phyloP scores from a whole-genome alignment of 345 rosid species.

The Aethionema arabicum region DNA sequence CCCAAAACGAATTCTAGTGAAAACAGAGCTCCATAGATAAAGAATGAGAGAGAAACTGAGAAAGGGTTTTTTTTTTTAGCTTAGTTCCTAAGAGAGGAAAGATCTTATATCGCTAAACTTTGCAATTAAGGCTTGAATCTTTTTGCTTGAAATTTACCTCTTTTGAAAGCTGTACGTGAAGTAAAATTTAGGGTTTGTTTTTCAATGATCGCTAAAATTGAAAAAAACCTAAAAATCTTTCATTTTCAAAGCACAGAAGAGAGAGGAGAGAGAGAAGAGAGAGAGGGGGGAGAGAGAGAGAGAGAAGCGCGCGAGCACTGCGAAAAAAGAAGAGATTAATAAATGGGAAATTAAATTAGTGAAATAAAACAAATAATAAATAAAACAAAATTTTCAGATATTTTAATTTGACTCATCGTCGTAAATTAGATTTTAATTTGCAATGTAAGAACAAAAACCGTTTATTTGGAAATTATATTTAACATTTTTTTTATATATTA shows the following conservation, averaged over 20 bases:
- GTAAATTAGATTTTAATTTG: no score
- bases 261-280: not conserved
- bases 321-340: not conserved
- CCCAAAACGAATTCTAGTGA: slow-evolving; percentile 21
- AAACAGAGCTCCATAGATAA: slow-evolving; percentile 30
- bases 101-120: slow-evolving; percentile 42
- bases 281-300: not conserved
- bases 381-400: no score
- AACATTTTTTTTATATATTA: no score
- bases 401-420: no score
- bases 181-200: slow-evolving; percentile 19
- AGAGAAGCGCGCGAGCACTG: slow-evolving; percentile 12
- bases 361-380: no score
- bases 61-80: slow-evolving; percentile 32
- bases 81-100: slow-evolving; percentile 48
- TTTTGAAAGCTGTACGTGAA: slow-evolving; percentile 24
- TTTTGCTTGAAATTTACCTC: slow-evolving; percentile 30
- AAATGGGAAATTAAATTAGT: no score
- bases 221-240: not conserved
- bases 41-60: not conserved
- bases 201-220: slow-evolving; percentile 9
- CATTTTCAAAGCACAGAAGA: slow-evolving; percentile 15
- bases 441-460: no score
- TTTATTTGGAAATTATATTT: no score
- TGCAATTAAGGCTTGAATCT: slow-evolving; percentile 56